Conservation (phyloP, 495 filamentous ascomycete genomes). For the Daldinia concentrica region DNA sequence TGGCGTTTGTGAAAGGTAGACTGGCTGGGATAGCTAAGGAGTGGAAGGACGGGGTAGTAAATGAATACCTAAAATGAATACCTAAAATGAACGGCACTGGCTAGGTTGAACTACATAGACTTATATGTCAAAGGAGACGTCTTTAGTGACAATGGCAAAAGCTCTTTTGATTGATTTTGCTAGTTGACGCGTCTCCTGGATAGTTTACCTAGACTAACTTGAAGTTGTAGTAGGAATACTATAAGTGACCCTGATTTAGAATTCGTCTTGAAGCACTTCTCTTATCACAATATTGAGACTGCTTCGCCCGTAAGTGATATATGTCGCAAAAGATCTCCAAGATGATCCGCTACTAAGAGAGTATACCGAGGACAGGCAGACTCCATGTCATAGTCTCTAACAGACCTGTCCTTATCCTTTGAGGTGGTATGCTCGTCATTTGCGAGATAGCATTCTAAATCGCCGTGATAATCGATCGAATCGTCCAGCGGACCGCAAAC, state of each 20-base stretch:
- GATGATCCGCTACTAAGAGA: neutral
- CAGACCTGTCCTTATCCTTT: neutral
- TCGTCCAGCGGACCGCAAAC: neutral
- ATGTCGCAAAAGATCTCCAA: neutral
- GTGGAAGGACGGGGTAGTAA: slow-evolving; percentile 24
- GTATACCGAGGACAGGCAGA: neutral
- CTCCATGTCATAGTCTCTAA: neutral
- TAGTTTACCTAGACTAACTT: neutral
- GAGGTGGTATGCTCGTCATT: neutral
- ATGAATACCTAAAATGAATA: neutral
- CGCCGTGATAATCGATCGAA: neutral
- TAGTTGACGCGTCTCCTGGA: neutral
- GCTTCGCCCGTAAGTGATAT: neutral
- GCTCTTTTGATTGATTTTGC: neutral
- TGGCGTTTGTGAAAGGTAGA: slow-evolving; percentile 56
- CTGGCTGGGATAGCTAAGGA: slow-evolving; percentile 31
- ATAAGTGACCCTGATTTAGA: neutral
- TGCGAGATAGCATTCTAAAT: neutral
- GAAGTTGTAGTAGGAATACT: neutral
- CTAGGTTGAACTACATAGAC: neutral
- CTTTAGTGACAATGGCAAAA: neutral
- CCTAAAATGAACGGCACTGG: neutral
- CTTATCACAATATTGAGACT: neutral
- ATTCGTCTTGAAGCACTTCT: neutral
- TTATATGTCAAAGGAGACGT: neutral